Evolutionary conservation across 768 basidiomycete genomes (phyloP), one percentile per base, ranked within the genome.

Genomic region (Baorangia bicolor): DNA sequence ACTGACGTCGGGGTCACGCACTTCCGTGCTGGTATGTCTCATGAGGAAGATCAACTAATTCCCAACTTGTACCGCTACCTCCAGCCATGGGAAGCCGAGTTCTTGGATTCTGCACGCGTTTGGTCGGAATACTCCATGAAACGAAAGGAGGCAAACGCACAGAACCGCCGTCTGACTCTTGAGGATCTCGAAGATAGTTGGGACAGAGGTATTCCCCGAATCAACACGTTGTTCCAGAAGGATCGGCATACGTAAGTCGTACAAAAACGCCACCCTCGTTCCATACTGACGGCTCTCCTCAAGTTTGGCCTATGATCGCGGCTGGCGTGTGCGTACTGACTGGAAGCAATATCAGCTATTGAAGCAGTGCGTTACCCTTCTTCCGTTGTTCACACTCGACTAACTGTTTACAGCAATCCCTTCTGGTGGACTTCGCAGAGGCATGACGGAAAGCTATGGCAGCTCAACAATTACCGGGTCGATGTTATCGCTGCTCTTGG

Each of bases 81-180:
- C 13, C 92, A 96, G 64, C 94, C 95, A 11, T 98, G 95, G 95
- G 93, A 96, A 69, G 92, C 94, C 1, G 95, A 98, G 70, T 98
- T 99, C 78, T 72, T 97, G 56, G 97, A 99, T 68, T 98, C 95
- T 2, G 95, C 95, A 38, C 93, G 97, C 64, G 97, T 99, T 38
- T 99, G 97, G 97, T 92, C 89, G 0, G 97, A 99, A 72, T 99
- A 99, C 72, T 95, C 96, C 0, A 92, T 98, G 94, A 99, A 98
- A 80, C 79, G 97, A 64, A 98, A 98, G 73, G 97, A 99, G 69
- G 97, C 97, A n/a, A 97, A 94, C 60, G 96, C 97, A 1, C 94
- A 97, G 70, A 98, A 98, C 74, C 88, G 96, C 53, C 88, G 97
- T 16, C 80, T 99, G 51, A 99, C 97, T 2, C 79, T 99, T 20